Base-by-base conservation (phyloP, 768 basidiomycete genomes). In the Crucibulum laeve region DNA sequence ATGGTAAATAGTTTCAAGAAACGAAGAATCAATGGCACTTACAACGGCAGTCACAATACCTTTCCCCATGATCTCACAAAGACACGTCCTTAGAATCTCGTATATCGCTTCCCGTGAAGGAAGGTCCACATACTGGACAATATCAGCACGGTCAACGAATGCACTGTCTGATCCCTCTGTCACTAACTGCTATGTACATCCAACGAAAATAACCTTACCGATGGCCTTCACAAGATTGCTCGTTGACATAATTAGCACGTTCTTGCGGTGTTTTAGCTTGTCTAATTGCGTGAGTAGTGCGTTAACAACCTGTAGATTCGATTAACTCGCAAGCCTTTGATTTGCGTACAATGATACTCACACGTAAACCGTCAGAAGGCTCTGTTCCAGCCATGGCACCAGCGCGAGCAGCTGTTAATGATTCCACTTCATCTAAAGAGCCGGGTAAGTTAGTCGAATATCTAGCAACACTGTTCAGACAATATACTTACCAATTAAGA, bases 281-380 rank as follows among this genome's bases (percentile, higher is more conserved):
- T 99, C 96, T 5, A 99, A 76, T 65, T 98, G 95, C 0, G 96
- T 98, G 6, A 99, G 72, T 2, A 99, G 79, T 0, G 96, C 96
- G 60, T 98, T 98, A 34, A 99, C 96, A 14, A 98, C 95, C 93
- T 97, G 56, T 5, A 23, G 10, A 42, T 21, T 19, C 28, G 38
- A 23, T 26, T n/a, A 21, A 15, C n/a, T 10, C 19, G 25, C 5
- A 5, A 32, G 7, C 13, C n/a, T 11, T 8, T 10, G 10, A 15
- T 5, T 15, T 7, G 40, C 42, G 11, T 38, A 14, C 17, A 10
- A 30, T 4, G 34, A 35, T 13, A 57, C 80, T 39, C 55, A 92
- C 94, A 42, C 95, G 71, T 23, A 99, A 62, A 10, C 93, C 94
- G 59, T 99, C 96, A 3, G 88, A 88, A 2, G 96, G 96, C 60